Conservation (phyloP, 2,329 filamentous ascomycete species). For the Eurotiales sp. region DNA sequence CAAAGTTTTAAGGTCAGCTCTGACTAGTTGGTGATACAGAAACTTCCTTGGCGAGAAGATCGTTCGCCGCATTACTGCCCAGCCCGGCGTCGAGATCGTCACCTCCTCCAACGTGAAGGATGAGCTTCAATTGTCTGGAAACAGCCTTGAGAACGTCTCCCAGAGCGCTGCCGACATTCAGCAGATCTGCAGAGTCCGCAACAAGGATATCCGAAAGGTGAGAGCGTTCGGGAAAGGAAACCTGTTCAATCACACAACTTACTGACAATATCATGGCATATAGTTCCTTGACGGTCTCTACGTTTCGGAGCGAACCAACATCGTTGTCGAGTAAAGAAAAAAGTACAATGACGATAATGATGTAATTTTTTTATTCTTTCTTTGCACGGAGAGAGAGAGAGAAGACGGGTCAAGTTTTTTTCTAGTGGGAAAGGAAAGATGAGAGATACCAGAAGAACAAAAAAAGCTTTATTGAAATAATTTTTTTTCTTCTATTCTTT, state of each 20-base stretch:
- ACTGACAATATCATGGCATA: slow-evolving; percentile 16
- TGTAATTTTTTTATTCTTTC: slow-evolving; percentile 25
- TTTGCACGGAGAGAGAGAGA: slow-evolving; percentile 15
- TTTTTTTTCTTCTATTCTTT: slow-evolving; percentile 18
- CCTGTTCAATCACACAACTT: not conserved
- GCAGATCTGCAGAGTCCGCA: slow-evolving; percentile 98
- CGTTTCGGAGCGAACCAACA: slow-evolving; percentile 98
- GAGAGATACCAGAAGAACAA: slow-evolving; percentile 15
- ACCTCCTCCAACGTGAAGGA: slow-evolving; percentile 93
- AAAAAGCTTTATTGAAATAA: slow-evolving; percentile 3
- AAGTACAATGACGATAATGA: slow-evolving; percentile 18
- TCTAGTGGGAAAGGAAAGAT: slow-evolving; percentile 9
- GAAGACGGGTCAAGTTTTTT: slow-evolving; percentile 1
- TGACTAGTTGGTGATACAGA: slow-evolving; percentile 44
- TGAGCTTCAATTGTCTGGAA: slow-evolving; percentile 87
- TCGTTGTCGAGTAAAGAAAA: slow-evolving; percentile 58
- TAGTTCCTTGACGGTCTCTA: slow-evolving; percentile 99
- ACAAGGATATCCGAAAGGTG: slow-evolving; percentile 99
- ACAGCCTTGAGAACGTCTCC: slow-evolving; percentile 95
- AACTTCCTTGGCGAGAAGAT: slow-evolving; percentile 99
- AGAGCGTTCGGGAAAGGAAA: slow-evolving; percentile 20
- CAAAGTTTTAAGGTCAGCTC: not conserved
- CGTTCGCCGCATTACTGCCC: slow-evolving; percentile 86
- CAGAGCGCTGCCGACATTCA: slow-evolving; percentile 99
- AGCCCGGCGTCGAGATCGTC: slow-evolving; percentile 84